Evolutionary conservation across 805 yeast species (phyloP), one percentile per base, ranked within the genome.

Genomic region (Deakozyma indianensis): DNA sequence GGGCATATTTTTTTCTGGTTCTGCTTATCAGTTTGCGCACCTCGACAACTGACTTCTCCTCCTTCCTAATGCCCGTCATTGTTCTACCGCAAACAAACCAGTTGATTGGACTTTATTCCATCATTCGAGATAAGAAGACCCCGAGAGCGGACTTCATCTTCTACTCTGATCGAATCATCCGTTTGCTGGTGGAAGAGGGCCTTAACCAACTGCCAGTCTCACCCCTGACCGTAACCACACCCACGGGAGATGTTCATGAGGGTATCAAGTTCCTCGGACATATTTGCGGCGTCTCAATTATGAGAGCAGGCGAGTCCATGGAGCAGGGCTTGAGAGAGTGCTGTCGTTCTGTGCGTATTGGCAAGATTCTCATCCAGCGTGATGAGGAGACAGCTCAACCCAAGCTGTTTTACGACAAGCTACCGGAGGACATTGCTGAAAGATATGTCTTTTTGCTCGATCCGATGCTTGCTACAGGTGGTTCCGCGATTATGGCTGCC

Each of bases 381-480:
- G 96, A 92, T 59, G 99, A 92, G 66, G 98, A 92, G 66, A 92
- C 97, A 22, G 95, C 96, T 2, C 64, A 74, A 55, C 96, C 98
- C 40, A 84, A 86, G 61, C 68, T 92, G 46, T 92, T 82, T 66
- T 92, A 88, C 63, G 96, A 84, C 56, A 92, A 92, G 62, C 73
- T 92, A 51, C 99, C 99, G 18, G 85, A 79, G 51, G 98, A 92
- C 58, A 90, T 92, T 53, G 67, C 80, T 41, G 83, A 83, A 16
- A 73, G 98, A 53, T 92, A 79, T 56, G 96, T 92, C 23, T 83
- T 92, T 60, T 67, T 92, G 56, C 70, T 92, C 53, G 99, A 92
- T 59, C 98, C 99, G 47, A 83, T 92, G 94, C 74, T 92, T 60
- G 99, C 99, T 27, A 92, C 99, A 18, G 98, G 98, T 53, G 98